Base-by-base conservation (phyloP, 2,329 filamentous ascomycete species). In the Microdochium paspali region DNA sequence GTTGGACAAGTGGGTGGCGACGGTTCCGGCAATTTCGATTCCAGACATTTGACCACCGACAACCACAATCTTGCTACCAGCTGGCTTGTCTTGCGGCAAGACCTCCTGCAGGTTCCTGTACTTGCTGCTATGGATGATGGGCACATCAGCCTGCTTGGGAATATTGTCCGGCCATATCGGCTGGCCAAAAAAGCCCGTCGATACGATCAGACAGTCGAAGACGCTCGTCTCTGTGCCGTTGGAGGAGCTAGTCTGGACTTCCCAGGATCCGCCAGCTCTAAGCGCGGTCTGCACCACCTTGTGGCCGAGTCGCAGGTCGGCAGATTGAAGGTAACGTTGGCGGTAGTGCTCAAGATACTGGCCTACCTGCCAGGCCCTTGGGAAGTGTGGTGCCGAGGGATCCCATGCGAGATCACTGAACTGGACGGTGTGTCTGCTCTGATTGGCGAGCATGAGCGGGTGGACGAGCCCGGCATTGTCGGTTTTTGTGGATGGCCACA, bases 31-130 rank as follows among this genome's bases (percentile, higher is more conserved):
- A 44, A 84, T 84, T 66, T 94, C 88, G 4, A 86, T 78, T 1
- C 87, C 87, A 2, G 87, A 91, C 76, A 93, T 90, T 56, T 90
- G 86, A 0, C 87, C 87, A 1, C 88, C 88, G 1, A 90, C 78
- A 0, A 94, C 71, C 1, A 89, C 70, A 15, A 93, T 80, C 57
- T 82, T 87, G 18, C 78, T 76, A 1, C 71, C 70, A 0, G 58
- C 56, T 4, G 48, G 45, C 10, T 52, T 47, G 2, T 66, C 60
- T 0, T 64, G 58, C 0, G 64, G 66, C 1, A 84, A 55, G 2
- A 84, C 61, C 9, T 60, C 61, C 24, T 71, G 56, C 2, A 85
- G 62, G 47, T 76, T 70, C 3, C 83, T 72, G 46, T 88, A 82
- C 24, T 74, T 65, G 44, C 84, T 85, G 63, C 84, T 90, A 61